phyloP scores from a whole-genome alignment of 768 basidiomycete species.

The Tephrocybe rancida region DNA sequence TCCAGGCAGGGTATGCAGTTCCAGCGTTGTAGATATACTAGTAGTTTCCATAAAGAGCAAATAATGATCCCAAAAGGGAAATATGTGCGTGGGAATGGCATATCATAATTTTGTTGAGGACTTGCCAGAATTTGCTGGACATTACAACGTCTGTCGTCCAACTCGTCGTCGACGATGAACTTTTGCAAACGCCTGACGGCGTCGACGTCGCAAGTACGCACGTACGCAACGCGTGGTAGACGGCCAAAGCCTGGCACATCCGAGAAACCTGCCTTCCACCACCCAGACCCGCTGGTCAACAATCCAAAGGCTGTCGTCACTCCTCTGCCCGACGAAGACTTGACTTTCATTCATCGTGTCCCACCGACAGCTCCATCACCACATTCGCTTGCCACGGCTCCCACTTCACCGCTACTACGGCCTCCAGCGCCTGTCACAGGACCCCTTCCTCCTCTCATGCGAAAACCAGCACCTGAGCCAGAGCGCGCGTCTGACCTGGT shows the following conservation, averaged over 20 bases:
- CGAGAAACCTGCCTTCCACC: constrained; percentile 59
- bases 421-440: constrained; percentile 30
- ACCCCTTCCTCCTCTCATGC: constrained; percentile 50
- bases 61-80: constrained; percentile 5
- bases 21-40: constrained; percentile 7
- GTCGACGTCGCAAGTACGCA: constrained; percentile 29
- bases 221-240: constrained; percentile 49
- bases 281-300: constrained; percentile 54
- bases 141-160: too few relatives aligned
- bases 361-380: constrained; percentile 79
- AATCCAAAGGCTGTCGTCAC: constrained; percentile 55
- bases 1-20: constrained; percentile 23
- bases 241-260: constrained; percentile 53
- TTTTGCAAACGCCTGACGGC: constrained; percentile 25
- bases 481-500: constrained; percentile 53
- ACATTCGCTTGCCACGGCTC: constrained; percentile 66
- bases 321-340: constrained; percentile 48
- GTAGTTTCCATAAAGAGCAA: neutral
- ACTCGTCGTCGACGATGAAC: constrained; percentile 22
- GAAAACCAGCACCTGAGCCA: constrained; percentile 29
- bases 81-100: constrained; percentile 14
- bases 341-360: constrained; percentile 86
- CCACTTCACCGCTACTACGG: constrained; percentile 70
- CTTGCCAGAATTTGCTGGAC: neutral
- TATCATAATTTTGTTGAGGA: constrained; percentile 6